phyloP scores from a whole-genome alignment of 805 yeast genomes.

The Wickerhamomyces queroliae region DNA sequence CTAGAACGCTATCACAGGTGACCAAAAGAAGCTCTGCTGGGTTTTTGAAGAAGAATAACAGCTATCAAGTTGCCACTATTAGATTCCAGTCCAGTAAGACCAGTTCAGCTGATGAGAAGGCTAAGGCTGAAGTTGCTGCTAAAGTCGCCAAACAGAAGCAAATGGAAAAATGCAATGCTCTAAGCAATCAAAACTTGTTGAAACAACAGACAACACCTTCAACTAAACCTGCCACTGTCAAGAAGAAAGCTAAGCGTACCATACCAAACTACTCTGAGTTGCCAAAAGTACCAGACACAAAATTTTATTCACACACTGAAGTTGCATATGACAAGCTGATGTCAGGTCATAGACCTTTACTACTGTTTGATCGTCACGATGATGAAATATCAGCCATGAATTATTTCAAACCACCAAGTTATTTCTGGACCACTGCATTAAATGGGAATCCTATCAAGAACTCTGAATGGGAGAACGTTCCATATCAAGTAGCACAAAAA shows the following conservation, averaged over 20 bases:
- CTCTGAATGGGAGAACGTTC: not conserved
- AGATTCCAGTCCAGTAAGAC: constrained; percentile 8
- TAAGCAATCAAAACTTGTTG: constrained; percentile 19
- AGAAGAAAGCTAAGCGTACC: not conserved
- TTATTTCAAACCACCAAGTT: not conserved
- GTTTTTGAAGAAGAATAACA: not conserved
- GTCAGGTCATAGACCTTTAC: constrained; percentile 18
- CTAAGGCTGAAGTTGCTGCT: constrained; percentile 10
- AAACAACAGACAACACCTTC: not conserved
- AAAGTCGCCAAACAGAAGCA: constrained; percentile 10
- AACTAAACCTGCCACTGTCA: not conserved
- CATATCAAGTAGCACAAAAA: not conserved
- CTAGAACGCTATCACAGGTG: not conserved
- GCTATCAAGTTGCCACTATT: not conserved
- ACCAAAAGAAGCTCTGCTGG: not conserved
- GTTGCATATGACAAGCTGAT: constrained; percentile 15
- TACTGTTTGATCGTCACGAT: not conserved
- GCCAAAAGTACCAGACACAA: constrained; percentile 17
- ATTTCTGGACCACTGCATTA: not conserved
- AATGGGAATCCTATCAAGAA: not conserved
- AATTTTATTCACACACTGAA: constrained; percentile 12
- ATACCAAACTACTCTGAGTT: constrained; percentile 7
- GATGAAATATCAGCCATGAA: not conserved
- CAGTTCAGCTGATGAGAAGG: not conserved
- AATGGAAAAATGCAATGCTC: constrained; percentile 14